These are phyloP conservation scores for Inga laurina DNA, from an alignment of 306 rosid genomes.

Conservation along the genomic window DNA sequence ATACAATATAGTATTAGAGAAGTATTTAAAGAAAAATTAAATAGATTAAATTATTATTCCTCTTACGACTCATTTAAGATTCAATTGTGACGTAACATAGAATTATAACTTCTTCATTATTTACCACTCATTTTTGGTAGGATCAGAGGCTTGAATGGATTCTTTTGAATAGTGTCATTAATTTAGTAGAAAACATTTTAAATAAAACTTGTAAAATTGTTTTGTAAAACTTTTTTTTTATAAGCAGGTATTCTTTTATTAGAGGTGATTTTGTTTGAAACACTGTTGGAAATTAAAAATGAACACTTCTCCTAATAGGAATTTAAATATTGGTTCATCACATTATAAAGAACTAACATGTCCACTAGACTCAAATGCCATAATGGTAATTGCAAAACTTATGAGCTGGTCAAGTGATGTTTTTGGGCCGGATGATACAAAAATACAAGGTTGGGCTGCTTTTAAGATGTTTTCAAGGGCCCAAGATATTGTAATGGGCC, in stretches of 20 bases:
- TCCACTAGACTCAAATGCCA: too few species aligned
- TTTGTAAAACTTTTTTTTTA: background rate
- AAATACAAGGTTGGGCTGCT: background rate
- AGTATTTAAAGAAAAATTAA: background rate
- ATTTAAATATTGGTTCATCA: too few species aligned
- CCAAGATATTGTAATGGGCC: background rate
- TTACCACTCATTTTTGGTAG: background rate
- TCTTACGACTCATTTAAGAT: background rate
- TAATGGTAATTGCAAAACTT: background rate
- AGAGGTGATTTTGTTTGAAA: too few species aligned
- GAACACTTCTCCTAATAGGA: fast-evolving
- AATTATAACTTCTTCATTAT: background rate
- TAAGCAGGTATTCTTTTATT: too few species aligned
- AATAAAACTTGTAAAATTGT: too few species aligned
- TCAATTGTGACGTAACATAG: background rate
- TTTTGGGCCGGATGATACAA: background rate
- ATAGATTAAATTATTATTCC: background rate
- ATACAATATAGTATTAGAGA: background rate
- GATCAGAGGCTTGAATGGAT: background rate
- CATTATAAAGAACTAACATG: fast-evolving
- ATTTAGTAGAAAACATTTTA: background rate
- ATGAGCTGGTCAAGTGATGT: background rate
- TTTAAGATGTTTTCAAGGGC: background rate
- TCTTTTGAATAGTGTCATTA: background rate
- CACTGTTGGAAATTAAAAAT: too few species aligned